Conservation (phyloP, 2,329 filamentous ascomycete genomes). For the Mycosphaerelloides madeirae region DNA sequence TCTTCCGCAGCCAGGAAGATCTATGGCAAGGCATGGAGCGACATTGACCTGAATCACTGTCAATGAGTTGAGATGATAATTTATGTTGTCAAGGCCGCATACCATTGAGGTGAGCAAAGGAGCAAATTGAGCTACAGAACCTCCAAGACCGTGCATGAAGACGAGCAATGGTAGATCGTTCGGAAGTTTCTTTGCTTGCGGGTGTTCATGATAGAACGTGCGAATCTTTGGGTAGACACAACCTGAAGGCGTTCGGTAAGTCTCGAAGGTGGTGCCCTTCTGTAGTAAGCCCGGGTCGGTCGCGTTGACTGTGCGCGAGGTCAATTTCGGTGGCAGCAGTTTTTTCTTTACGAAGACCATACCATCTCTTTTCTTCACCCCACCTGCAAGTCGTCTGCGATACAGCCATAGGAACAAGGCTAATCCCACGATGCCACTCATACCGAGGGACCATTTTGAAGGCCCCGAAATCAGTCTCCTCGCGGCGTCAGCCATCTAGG, state of each 20-base stretch:
- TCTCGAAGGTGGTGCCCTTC: slow-evolving; percentile 66
- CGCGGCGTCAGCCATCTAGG: too few relatives aligned
- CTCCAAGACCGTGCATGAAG: slow-evolving; percentile 90
- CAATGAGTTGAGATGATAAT: too few relatives aligned
- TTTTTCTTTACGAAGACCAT: too few relatives aligned
- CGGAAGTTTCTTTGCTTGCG: slow-evolving; percentile 76
- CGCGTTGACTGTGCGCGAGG: slow-evolving; percentile 10
- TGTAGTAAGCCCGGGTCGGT: slow-evolving; percentile 76
- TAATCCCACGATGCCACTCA: too few relatives aligned
- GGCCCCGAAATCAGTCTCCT: too few relatives aligned
- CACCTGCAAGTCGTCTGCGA: neutral
- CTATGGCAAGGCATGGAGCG: slow-evolving; percentile 79
- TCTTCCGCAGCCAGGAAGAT: slow-evolving; percentile 83
- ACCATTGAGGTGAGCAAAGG: slow-evolving; percentile 74
- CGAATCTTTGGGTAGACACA: slow-evolving; percentile 71
- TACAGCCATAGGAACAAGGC: too few relatives aligned
- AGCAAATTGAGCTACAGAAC: slow-evolving; percentile 82
- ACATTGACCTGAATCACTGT: slow-evolving; percentile 48
- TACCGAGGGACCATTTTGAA: too few relatives aligned
- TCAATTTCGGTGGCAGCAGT: slow-evolving; percentile 1
- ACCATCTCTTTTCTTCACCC: slow-evolving; percentile 8
- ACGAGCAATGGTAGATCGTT: slow-evolving; percentile 74
- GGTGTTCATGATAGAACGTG: slow-evolving; percentile 77
- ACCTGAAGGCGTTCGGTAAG: slow-evolving; percentile 65
- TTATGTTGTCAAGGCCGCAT: too few relatives aligned